Evolutionary conservation across 2,329 filamentous ascomycete genomes (phyloP).

Genomic region (Pestalotiopsis sp.): DNA sequence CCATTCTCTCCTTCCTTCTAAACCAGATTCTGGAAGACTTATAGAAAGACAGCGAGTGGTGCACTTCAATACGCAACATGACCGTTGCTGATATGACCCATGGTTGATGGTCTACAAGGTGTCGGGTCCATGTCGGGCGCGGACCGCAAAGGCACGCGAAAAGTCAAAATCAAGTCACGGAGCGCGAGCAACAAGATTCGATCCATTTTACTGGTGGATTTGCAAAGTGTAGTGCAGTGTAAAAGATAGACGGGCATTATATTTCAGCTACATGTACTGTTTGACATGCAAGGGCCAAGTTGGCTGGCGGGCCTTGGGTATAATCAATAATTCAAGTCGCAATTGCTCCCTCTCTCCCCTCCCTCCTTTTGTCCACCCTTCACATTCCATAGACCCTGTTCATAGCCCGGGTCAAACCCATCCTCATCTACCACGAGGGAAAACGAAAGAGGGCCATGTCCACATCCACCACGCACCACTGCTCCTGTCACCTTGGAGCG

Average conservation of each 20-base stretch:
- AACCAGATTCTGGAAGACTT: not conserved
- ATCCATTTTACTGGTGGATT: not conserved
- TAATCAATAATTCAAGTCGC: not conserved
- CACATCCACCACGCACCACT: not conserved
- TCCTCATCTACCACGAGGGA: not conserved
- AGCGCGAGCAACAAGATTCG: not conserved
- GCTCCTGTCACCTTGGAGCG: not conserved
- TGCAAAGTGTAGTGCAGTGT: not conserved
- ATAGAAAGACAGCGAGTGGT: not conserved
- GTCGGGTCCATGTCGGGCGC: no score
- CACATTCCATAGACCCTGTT: not conserved
- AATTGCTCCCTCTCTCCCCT: not conserved
- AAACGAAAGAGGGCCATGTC: not conserved
- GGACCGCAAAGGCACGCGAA: no score
- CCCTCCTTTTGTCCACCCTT: not conserved
- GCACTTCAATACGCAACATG: no score
- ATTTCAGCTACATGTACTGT: not conserved
- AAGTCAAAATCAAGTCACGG: no score
- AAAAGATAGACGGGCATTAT: not conserved
- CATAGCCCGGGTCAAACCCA: not conserved
- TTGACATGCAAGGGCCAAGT: constrained; percentile 1
- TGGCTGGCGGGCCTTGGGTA: constrained; percentile 5
- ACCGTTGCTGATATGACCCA: no score
- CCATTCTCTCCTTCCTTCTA: not conserved
- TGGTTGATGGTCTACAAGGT: no score